These are phyloP conservation scores for Ustanciosporium gigantosporum DNA, from an alignment of 1,284 basidiomycete species.

Conservation along the genomic window DNA sequence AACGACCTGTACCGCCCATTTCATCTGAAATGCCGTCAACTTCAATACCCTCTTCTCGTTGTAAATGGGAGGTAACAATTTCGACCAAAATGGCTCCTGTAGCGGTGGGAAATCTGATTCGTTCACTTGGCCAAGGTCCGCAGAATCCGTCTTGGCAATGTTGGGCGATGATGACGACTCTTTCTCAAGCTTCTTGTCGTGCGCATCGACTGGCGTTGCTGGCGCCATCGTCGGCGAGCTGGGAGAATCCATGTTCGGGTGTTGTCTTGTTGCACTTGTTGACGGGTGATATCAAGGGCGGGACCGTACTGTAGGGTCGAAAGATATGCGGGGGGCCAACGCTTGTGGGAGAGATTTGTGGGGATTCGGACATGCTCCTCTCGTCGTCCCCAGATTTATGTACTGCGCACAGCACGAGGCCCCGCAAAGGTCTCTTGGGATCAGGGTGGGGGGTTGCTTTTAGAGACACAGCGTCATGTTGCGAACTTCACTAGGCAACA, in stretches of 20 bases:
- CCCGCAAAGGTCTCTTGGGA: too few relatives aligned
- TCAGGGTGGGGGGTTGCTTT: too few relatives aligned
- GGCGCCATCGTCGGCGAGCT: conserved; percentile 9
- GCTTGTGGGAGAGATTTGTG: too few relatives aligned
- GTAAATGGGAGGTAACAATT: conserved; percentile 12
- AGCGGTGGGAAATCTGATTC: conserved; percentile 4
- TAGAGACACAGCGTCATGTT: too few relatives aligned
- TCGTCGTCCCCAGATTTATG: too few relatives aligned
- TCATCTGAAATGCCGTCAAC: conserved; percentile 16
- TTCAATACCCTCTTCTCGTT: conserved; percentile 18
- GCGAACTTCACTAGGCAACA: too few relatives aligned
- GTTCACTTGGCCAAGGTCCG: not conserved
- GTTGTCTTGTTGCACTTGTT: too few relatives aligned
- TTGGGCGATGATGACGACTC: not conserved
- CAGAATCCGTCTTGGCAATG: not conserved
- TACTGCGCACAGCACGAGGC: too few relatives aligned
- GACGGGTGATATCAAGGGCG: too few relatives aligned
- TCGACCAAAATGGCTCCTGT: conserved; percentile 16
- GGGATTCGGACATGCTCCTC: too few relatives aligned
- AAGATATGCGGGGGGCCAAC: too few relatives aligned
- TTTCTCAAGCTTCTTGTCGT: conserved; percentile 4
- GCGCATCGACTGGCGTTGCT: conserved; percentile 3
- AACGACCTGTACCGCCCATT: conserved; percentile 24
- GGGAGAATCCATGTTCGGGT: conserved; percentile 16
- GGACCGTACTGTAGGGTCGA: too few relatives aligned